Evolutionary conservation across 805 yeast genomes (phyloP), one percentile per base, ranked within the genome.

Genomic region (Schizosaccharomyces osmophilus): DNA sequence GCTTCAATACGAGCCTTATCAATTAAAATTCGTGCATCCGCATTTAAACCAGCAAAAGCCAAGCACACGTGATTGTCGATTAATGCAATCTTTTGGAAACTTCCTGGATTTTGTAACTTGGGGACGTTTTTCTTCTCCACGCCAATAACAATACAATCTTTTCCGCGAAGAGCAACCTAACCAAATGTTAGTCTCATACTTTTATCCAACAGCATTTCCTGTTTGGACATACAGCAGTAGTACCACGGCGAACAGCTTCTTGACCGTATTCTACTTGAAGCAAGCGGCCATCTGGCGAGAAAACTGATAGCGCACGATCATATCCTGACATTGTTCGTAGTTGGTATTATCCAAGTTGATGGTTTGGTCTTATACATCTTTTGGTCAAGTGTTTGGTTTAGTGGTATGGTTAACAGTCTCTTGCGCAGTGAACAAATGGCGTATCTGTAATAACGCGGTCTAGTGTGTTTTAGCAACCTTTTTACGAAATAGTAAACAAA

Each of bases 221-320:
- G 13, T n/a, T n/a, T n/a, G 22, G 5, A 57, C 61, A 29, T 59
- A 59, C 61, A 1, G 97, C 96, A 71, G 96, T 87, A 2, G 98
- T 93, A 63, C 98, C 98, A 74, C 97, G 81, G 71, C 90, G 93
- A 57, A 93, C 98, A 0, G 98, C 98, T 72, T 93, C 98, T 48
- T 85, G 78, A 31, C 98, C 98, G 69, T 93, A 93, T 73, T 93
- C 97, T 54, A 93, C 98, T 78, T 93, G 83, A 79, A 69, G 57
- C 66, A 62, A 63, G 54, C 57, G 78, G 76, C 61, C 61, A 59
- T 59, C 61, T 22, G 61, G 61, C 36, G 61, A 59, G n/a, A 90
- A 90, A 73, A 90, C 94, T 64, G 97, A 89, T 68, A 90, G 80
- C 62, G 98, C 98, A 79, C 97, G 82, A 74, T 90, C 98, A 95